These are phyloP conservation scores for Diaporthe sp. DNA, from an alignment of 2,329 filamentous ascomycete species.

Conservation along the genomic window DNA sequence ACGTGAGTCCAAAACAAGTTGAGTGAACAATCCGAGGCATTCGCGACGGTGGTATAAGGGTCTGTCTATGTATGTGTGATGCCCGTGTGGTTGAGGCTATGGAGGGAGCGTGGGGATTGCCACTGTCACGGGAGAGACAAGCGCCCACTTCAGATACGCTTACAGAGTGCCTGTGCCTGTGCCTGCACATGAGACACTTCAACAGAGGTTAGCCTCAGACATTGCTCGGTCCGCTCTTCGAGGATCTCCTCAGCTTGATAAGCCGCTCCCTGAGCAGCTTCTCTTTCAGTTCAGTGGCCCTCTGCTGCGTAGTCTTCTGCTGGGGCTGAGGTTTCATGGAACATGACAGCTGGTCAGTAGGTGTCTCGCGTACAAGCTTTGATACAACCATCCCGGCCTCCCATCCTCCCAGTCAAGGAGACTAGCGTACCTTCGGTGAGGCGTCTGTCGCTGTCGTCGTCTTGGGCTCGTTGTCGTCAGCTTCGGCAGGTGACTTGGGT, in stretches of 20 bases:
- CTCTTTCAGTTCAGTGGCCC: conserved; percentile 61
- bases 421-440: conserved; percentile 47
- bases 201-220: conserved; percentile 60
- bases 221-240: conserved; percentile 55
- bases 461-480: conserved; percentile 43
- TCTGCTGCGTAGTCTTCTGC: conserved; percentile 53
- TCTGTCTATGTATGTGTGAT: conserved; percentile 1
- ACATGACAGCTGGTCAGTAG: conserved; percentile 46
- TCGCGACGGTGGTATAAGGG: neutral
- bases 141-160: conserved; percentile 2
- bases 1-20: neutral
- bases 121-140: neutral
- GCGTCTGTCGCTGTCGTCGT: conserved; percentile 37
- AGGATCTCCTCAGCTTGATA: conserved; percentile 66
- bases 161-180: conserved; percentile 7
- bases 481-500: conserved; percentile 49
- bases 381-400: conserved; percentile 49
- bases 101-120: neutral
- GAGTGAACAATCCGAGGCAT: neutral
- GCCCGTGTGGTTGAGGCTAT: conserved; percentile 8
- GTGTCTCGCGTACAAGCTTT: conserved; percentile 42
- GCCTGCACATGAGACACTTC: conserved; percentile 31
- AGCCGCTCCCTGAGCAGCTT: conserved; percentile 66
- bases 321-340: conserved; percentile 40
- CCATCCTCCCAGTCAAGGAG: conserved; percentile 47